Conservation (phyloP, 2,329 filamentous ascomycete genomes). For the Fusarium neocosmosporiellum region DNA sequence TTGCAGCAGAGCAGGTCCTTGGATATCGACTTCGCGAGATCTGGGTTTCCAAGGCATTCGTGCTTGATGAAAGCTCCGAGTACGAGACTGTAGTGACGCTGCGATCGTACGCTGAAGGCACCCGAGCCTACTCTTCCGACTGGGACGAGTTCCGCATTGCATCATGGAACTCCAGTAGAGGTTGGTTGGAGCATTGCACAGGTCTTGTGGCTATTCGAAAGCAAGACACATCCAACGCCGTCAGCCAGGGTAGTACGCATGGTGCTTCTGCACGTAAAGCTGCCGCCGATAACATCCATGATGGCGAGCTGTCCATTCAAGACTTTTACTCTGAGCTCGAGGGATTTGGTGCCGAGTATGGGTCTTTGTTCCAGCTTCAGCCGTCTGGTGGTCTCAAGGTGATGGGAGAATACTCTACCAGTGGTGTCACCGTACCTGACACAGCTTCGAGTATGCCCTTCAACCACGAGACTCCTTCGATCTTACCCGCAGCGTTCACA, state of each 20-base stretch:
- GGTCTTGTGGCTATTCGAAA: constrained; percentile 59
- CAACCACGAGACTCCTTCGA: constrained; percentile 54
- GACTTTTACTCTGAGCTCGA: constrained; percentile 44
- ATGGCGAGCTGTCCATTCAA: constrained; percentile 18
- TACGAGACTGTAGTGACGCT: constrained; percentile 44
- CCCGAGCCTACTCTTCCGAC: constrained; percentile 50
- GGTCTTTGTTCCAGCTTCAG: constrained; percentile 37
- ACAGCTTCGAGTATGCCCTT: constrained; percentile 59
- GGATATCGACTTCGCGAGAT: background rate
- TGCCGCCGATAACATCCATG: background rate
- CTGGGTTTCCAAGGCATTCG: background rate
- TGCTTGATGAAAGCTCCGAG: background rate
- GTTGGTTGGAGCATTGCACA: constrained; percentile 69
- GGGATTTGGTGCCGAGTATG: constrained; percentile 41
- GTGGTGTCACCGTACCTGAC: constrained; percentile 53
- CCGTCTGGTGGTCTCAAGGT: constrained; percentile 18
- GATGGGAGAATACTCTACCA: constrained; percentile 25
- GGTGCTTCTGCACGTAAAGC: constrained; percentile 19
- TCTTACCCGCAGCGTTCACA: constrained; percentile 59
- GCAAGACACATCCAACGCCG: constrained; percentile 31
- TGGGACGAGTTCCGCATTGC: constrained; percentile 69
- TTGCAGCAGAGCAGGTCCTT: background rate
- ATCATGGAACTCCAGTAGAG: constrained; percentile 61
- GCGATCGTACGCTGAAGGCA: constrained; percentile 44
- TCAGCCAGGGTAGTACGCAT: constrained; percentile 8